Evolutionary conservation across 2,329 filamentous ascomycete species (phyloP), one percentile per base, ranked within the genome.

Genomic region (Trichoderma polysporum): DNA sequence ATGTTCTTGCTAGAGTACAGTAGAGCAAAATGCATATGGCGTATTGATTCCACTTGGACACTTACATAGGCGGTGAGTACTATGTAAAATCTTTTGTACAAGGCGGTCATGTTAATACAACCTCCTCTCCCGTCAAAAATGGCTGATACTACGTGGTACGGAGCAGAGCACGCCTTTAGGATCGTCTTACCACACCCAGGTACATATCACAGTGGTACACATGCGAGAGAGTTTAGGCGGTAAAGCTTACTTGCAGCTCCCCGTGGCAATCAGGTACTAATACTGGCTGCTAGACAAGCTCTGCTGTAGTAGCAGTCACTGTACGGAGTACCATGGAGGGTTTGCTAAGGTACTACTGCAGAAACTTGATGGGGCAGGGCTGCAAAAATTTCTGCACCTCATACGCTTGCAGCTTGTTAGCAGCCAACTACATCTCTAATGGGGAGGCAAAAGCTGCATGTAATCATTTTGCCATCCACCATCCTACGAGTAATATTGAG

Each of bases 321-420:
- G 25, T n/a, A 35, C 29, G 52, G 52, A 31, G n/a, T 49, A 45
- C 41, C 1, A 45, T 47, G 27, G n/a, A 31, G n/a, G 39, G n/a
- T 45, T 17, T n/a, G 19, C 37, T 2, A 47, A 9, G 17, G 17
- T 12, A 9, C 37, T 47, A 29, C 37, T 59, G 56, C 39, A 41
- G 39, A n/a, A n/a, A 41, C 39, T 41, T 8, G 27, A 49, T 35
- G 57, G 57, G 41, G 39, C 37, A 45, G 31, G 50, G 58, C 41
- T 50, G 57, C 35, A 50, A 45, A 61, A 61, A 61, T 29, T 52
- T 61, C 58, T 61, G 58, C 58, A 39, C 58, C n/a, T 52, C 22
- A 37, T 29, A 52, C 45, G 58, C 58, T 61, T 39, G 45, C 58
- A 61, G 37, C 8, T n/a, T n/a, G n/a, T n/a, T n/a, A n/a, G n/a